A percentile compares a stretch with the other conserved stretches of the same genome.
Evolutionary conservation across 1,284 basidiomycete species (phyloP).

Genomic region (Heliocybe sulcata): DNA sequence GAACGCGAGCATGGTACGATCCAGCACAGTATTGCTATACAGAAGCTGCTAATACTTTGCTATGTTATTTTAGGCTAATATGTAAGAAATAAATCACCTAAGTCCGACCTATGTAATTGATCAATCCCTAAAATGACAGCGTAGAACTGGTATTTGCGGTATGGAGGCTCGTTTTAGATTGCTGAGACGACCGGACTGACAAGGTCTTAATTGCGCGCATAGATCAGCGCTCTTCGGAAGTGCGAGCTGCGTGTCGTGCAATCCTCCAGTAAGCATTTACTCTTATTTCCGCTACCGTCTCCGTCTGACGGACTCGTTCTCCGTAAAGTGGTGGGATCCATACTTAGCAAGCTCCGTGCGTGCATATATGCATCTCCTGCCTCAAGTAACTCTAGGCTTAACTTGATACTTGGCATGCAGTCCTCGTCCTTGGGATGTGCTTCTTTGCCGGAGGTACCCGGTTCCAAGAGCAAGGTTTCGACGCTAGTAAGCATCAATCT

Average conservation of each 20-base stretch:
- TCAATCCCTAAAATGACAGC: slow-evolving; percentile 24
- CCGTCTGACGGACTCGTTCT: not conserved
- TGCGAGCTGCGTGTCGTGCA: slow-evolving; percentile 85
- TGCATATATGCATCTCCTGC: slow-evolving; percentile 13
- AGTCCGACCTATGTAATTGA: not conserved
- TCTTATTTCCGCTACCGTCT: not conserved
- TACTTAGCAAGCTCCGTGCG: slow-evolving; percentile 70
- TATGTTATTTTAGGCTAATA: slow-evolving; percentile 44
- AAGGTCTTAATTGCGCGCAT: slow-evolving; percentile 15
- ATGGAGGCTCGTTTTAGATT: slow-evolving; percentile 18
- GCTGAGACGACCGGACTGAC: not conserved
- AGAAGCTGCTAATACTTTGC: slow-evolving; percentile 4
- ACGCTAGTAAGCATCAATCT: slow-evolving; percentile 41
- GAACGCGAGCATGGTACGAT: slow-evolving; percentile 73
- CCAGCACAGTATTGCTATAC: not conserved
- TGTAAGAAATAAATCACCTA: slow-evolving; percentile 35
- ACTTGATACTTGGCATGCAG: slow-evolving; percentile 12
- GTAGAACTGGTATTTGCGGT: slow-evolving; percentile 72
- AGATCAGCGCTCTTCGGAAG: slow-evolving; percentile 76
- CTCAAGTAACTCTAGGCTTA: not conserved
- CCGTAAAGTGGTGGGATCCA: slow-evolving; percentile 65
- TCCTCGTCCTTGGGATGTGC: slow-evolving; percentile 62
- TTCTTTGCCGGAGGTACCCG: slow-evolving; percentile 75
- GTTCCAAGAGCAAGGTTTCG: slow-evolving; percentile 75
- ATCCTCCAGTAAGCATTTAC: slow-evolving; percentile 49